Conservation (phyloP, 2,329 filamentous ascomycete genomes). For the Aspergillaceae sp. region DNA sequence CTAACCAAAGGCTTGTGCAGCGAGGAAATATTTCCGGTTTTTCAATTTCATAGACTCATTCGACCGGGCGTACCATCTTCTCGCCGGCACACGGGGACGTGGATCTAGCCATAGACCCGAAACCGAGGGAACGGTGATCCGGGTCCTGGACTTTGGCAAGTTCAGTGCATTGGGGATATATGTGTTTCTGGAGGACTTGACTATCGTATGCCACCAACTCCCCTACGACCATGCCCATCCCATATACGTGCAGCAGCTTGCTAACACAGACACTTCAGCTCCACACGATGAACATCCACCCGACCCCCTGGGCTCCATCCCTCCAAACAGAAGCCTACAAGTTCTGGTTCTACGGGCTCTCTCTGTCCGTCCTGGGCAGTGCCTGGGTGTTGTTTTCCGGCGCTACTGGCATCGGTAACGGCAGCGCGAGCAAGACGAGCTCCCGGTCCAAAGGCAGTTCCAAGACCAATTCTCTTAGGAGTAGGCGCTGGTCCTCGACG, state of each 20-base stretch:
- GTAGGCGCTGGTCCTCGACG: neutral
- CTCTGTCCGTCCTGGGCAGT: constrained; percentile 38
- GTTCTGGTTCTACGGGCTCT: constrained; percentile 59
- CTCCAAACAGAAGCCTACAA: constrained; percentile 54
- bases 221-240: no score
- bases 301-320: constrained; percentile 30
- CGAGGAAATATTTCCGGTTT: constrained; percentile 55
- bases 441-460: no score
- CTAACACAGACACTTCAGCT: constrained; percentile 14
- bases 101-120: constrained; percentile 22
- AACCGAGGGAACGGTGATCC: constrained; percentile 7
- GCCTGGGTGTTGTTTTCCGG: constrained; percentile 9
- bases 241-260: constrained; percentile 16
- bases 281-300: constrained; percentile 44
- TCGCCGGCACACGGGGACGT: no score
- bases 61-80: constrained; percentile 34
- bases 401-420: neutral
- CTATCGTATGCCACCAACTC: constrained; percentile 44
- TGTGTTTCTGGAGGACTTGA: constrained; percentile 55
- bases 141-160: constrained; percentile 45
- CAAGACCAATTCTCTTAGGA: no score
- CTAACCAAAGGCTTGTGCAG: constrained; percentile 15
- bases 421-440: neutral
- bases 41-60: constrained; percentile 59
- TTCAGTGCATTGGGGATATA: constrained; percentile 56